Evolutionary conservation across 2,329 filamentous ascomycete species (phyloP).

Genomic region (Pyrenochaeta sp.): DNA sequence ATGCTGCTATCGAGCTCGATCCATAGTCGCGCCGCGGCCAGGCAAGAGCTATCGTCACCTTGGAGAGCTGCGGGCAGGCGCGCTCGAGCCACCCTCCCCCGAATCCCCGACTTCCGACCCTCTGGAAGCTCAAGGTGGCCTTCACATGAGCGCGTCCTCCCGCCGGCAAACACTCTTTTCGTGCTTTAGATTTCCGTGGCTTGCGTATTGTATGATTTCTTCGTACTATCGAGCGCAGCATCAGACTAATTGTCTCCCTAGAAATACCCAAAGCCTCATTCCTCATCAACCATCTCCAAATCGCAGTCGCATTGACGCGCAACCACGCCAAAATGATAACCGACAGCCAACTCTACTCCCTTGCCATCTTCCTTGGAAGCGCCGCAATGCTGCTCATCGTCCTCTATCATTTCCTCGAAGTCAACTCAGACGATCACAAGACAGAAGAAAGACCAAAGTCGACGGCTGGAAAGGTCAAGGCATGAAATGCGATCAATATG

Average conservation of each 20-base stretch:
- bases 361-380: slow-evolving; percentile 92
- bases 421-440: slow-evolving; percentile 74
- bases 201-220: slow-evolving; percentile 5
- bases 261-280: too few relatives aligned
- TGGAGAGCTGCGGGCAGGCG: slow-evolving; percentile 26
- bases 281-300: not conserved
- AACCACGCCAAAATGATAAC: slow-evolving; percentile 79
- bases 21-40: slow-evolving; percentile 25
- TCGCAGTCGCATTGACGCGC: slow-evolving; percentile 29
- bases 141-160: slow-evolving; percentile 14
- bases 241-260: slow-evolving; percentile 6
- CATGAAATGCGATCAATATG: slow-evolving; percentile 1
- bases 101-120: slow-evolving; percentile 14
- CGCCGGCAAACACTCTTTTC: not conserved
- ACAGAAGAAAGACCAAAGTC: slow-evolving; percentile 36
- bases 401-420: slow-evolving; percentile 93
- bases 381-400: slow-evolving; percentile 92
- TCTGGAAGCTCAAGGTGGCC: slow-evolving; percentile 36
- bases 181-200: too few relatives aligned
- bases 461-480: slow-evolving; percentile 38
- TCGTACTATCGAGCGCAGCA: not conserved
- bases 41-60: slow-evolving; percentile 33
- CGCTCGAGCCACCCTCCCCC: slow-evolving; percentile 21
- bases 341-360: slow-evolving; percentile 86
- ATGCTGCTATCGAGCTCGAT: slow-evolving; percentile 46